These are phyloP conservation scores for Mayamaea pseudoterrestris DNA, from an alignment of 108 stramenopile species.

Conservation along the genomic window DNA sequence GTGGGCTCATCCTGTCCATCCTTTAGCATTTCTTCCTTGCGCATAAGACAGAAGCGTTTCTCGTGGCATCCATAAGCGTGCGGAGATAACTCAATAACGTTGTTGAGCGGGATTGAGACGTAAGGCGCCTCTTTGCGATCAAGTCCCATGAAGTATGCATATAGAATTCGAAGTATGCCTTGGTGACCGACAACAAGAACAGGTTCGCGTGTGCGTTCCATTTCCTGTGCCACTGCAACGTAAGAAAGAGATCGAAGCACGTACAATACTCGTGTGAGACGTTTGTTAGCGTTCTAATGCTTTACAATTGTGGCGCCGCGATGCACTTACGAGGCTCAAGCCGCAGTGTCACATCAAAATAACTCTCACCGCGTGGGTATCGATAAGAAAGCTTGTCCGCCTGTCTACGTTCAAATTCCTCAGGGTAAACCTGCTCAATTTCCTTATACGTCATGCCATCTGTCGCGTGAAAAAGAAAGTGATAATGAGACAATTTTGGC, in stretches of 20 bases:
- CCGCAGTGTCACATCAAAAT: conserved; percentile 96
- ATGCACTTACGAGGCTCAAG: conserved; percentile 94
- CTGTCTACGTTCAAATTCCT: conserved; percentile 87
- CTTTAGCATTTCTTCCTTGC: conserved; percentile 76
- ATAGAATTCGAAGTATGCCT: conserved; percentile 93
- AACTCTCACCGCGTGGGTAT: conserved; percentile 88
- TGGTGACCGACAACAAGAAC: conserved; percentile 94
- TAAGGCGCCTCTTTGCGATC: conserved; percentile 93
- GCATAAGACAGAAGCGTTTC: conserved; percentile 81
- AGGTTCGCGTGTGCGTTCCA: conserved; percentile 96
- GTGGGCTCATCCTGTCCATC: conserved; percentile 89
- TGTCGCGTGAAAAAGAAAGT: too few relatives aligned
- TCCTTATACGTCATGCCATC: conserved; percentile 93
- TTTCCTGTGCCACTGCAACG: conserved; percentile 96
- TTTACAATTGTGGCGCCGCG: too few relatives aligned
- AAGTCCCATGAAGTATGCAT: conserved; percentile 97
- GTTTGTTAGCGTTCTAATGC: too few relatives aligned
- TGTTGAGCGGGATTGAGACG: conserved; percentile 94
- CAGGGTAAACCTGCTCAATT: conserved; percentile 88
- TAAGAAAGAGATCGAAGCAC: too few relatives aligned
- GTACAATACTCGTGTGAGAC: too few relatives aligned
- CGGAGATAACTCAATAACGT: conserved; percentile 92
- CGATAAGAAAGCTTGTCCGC: conserved; percentile 90
- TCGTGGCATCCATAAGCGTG: conserved; percentile 94
- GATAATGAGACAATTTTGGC: too few relatives aligned